Percentiles rank a stretch among this genome's conserved stretches.
phyloP scores from a whole-genome alignment of 1,284 basidiomycete genomes.

The Bondarzewia mesenterica region DNA sequence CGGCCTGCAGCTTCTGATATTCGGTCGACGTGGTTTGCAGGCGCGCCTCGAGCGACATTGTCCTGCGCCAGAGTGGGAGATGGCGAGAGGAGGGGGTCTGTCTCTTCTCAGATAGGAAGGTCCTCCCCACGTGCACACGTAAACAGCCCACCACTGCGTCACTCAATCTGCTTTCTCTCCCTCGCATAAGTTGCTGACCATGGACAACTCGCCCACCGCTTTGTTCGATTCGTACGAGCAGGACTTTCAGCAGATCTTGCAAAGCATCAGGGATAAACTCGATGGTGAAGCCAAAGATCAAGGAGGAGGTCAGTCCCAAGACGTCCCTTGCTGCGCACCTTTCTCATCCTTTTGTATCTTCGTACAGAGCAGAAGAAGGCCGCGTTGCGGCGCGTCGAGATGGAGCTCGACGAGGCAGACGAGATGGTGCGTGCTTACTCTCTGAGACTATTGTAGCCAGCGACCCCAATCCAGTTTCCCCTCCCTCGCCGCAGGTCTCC shows the following conservation, averaged over 20 bases:
- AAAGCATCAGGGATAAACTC: slow-evolving; percentile 60
- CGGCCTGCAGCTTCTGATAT: slow-evolving; percentile 74
- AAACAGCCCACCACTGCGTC: neutral
- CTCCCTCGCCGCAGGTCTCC: slow-evolving; percentile 53
- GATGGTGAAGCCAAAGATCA: slow-evolving; percentile 52
- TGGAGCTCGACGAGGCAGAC: slow-evolving; percentile 97
- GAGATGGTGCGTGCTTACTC: slow-evolving; percentile 69
- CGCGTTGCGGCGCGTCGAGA: slow-evolving; percentile 78
- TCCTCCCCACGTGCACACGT: slow-evolving; percentile 2
- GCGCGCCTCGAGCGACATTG: slow-evolving; percentile 41
- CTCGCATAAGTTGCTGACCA: slow-evolving; percentile 19
- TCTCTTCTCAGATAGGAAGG: neutral
- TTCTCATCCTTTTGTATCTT: too few relatives aligned
- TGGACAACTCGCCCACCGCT: slow-evolving; percentile 74
- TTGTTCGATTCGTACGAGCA: slow-evolving; percentile 79
- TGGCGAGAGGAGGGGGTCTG: neutral
- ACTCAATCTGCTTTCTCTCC: neutral
- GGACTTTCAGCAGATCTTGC: slow-evolving; percentile 70
- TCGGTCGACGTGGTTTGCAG: slow-evolving; percentile 63
- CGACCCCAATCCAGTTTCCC: too few relatives aligned
- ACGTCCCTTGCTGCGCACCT: neutral
- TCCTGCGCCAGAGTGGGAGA: neutral
- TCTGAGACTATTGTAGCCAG: too few relatives aligned
- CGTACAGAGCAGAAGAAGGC: slow-evolving; percentile 75
- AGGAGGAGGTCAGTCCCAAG: slow-evolving; percentile 39